Base-by-base conservation (phyloP, 345 rosid genomes). In the Populus davidiana region DNA sequence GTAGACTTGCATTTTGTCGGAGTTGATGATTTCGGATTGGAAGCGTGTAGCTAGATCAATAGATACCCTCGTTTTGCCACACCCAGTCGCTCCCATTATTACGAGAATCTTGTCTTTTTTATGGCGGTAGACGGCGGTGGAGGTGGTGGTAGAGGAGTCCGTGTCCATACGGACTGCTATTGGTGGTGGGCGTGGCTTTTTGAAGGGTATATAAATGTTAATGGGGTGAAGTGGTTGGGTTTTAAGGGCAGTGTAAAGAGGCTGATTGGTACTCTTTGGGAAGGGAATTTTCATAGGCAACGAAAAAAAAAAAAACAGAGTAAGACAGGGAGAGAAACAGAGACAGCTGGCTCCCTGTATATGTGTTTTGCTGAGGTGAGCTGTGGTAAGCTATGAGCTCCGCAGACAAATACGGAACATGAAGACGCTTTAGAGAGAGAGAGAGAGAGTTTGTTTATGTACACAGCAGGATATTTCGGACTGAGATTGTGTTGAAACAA, bases 1-100 rank as follows among this genome's bases (percentile, higher is more conserved):
- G 86, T 90, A 93, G 44, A 93, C 85, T 83, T 96, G 98, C 71
- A 94, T 94, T 89, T 96, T 94, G 79, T 96, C 97, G 27, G 95
- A 83, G 91, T 96, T 96, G 29, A 96, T 82, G 81, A 96, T 81
- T 82, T 96, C 94, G 9, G 89, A 77, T 47, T 80, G 83, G 49
- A 83, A 86, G 29, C 76, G 77, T 69, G 84, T 71, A 44, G 91
- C 94, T 20, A 94, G 89, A 85, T 96, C 97, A 85, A 96, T 73
- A 61, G 97, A 96, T 20, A 92, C 97, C 6, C 79, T 72, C 21
- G 98, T 87, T 79, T 94, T 96, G 10, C 98, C 99, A 23, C 90
- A 83, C 16, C 98, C 97, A 59, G 97, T 94, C 25, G 98, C 97
- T 20, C 98, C 99, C 89, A 96, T 77, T 75, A 94, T 85, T 43